Evolutionary conservation across 208 protist genomes (phyloP).

Genomic region (Wallacemonas sp.): DNA sequence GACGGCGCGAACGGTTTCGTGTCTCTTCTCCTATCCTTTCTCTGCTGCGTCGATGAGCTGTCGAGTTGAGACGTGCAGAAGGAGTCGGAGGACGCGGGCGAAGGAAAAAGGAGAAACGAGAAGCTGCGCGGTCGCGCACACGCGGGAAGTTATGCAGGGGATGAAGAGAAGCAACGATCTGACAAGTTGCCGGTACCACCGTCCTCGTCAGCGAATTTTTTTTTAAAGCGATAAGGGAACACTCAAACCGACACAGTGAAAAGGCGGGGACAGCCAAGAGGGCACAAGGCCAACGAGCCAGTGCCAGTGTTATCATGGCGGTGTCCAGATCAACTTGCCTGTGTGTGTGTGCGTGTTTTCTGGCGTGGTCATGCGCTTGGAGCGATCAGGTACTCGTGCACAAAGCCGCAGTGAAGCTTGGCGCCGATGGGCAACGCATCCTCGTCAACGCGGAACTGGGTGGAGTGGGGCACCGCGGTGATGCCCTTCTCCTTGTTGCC

Average conservation of each 20-base stretch:
- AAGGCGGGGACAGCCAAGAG: not conserved
- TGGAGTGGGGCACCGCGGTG: slow-evolving; percentile 33
- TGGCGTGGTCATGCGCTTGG: no score
- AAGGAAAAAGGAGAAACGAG: no score
- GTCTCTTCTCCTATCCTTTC: no score
- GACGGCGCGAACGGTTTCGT: slow-evolving; percentile 50
- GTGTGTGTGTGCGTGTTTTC: not conserved
- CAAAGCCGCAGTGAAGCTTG: slow-evolving; percentile 46
- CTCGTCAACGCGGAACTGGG: slow-evolving; percentile 52
- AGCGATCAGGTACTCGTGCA: slow-evolving; percentile 38
- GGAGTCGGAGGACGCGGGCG: no score
- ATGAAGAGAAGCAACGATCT: no score
- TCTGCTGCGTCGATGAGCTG: no score
- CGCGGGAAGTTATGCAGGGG: no score
- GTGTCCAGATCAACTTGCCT: not conserved
- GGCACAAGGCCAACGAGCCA: not conserved
- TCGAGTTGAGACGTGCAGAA: no score
- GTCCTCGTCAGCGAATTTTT: not conserved
- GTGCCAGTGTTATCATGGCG: not conserved
- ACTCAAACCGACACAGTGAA: not conserved
- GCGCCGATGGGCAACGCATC: slow-evolving; percentile 31
- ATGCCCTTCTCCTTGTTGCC: slow-evolving; percentile 29
- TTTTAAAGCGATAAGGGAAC: slow-evolving; percentile 9
- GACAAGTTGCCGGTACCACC: no score
- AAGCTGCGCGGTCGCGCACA: no score